Evolutionary conservation across 148 eudicot genomes (phyloP), one percentile per base, ranked within the genome.

Genomic region (Heliosperma pusillum): DNA sequence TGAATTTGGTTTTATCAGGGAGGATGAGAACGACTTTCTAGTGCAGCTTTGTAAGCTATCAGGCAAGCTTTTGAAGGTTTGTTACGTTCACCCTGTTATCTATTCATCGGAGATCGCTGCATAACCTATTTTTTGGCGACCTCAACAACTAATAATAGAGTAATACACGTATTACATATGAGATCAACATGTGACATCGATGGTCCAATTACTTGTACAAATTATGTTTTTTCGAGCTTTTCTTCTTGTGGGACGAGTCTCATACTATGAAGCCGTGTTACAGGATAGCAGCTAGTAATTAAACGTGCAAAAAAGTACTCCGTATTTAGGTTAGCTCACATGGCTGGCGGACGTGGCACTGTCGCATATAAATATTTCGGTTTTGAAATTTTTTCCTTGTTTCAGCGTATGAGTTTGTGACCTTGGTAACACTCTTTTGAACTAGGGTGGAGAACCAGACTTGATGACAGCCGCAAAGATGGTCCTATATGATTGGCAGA

Each of bases 361-460:
- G 42, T 36, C 42, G 42, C 7, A 4, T 36, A 36, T 36, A 36
- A 36, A 36, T 5, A 10, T 36, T 36, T 6, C 0, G 42, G 42
- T 36, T 33, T 33, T 36, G 42, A 36, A 36, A 5, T 6, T 33
- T 33, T 36, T 36, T 10, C 42, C 9, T 36, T 0, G 42, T 0
- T 36, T 10, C 6, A 36, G 42, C 7, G 1, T 22, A 44, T 4
- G 25, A 27, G 27, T 62, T 7, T 24, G 16, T 70, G 40, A 40
- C 29, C 27, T 0, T 16, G 7, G 62, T 33, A 13, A 15, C 69
- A 5, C 11, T 22, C 12, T 53, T 4, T 78, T 76, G 55, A 27
- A 73, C n/a, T 76, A 91, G 97, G 98, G 98, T 29, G 98, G 97
- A 36, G 98, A 94, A 77, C 98, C 98, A n/a, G 98, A 94, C 80